phyloP scores from a whole-genome alignment of 768 basidiomycete genomes.

The Pleurotus cornucopiae region DNA sequence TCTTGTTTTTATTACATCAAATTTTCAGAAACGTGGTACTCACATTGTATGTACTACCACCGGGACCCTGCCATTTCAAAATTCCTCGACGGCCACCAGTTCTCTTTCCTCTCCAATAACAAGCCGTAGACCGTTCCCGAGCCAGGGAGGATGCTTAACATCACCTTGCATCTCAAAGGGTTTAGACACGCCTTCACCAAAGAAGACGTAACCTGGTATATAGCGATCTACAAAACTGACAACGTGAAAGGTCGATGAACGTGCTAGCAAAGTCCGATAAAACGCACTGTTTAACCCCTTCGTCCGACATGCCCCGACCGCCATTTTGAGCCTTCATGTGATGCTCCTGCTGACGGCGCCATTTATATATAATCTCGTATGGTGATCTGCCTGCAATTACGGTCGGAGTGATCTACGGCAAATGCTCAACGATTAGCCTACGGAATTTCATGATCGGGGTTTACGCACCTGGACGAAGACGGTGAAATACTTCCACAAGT shows the following conservation, averaged over 20 bases:
- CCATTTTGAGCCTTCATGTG: constrained; percentile 83
- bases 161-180: constrained; percentile 11
- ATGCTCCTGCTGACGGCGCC: constrained; percentile 89
- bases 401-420: background rate
- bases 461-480: constrained; percentile 68
- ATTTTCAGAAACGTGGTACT: background rate
- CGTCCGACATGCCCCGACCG: constrained; percentile 86
- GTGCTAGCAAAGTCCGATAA: constrained; percentile 13
- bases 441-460: background rate
- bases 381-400: background rate
- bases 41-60: background rate
- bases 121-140: constrained; percentile 46
- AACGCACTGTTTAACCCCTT: constrained; percentile 60
- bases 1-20: background rate
- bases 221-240: constrained; percentile 78
- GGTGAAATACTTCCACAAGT: constrained; percentile 70
- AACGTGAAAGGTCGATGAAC: background rate
- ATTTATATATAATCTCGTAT: constrained; percentile 71
- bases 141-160: constrained; percentile 18
- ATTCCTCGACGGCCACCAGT: constrained; percentile 34
- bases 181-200: constrained; percentile 50
- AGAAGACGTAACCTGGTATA: constrained; percentile 92
- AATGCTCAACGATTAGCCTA: background rate
- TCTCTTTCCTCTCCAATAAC: constrained; percentile 51
- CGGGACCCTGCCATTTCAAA: constrained; percentile 24